These are phyloP conservation scores for Trichoderma gracile DNA, from an alignment of 2,329 filamentous ascomycete genomes.

Conservation along the genomic window DNA sequence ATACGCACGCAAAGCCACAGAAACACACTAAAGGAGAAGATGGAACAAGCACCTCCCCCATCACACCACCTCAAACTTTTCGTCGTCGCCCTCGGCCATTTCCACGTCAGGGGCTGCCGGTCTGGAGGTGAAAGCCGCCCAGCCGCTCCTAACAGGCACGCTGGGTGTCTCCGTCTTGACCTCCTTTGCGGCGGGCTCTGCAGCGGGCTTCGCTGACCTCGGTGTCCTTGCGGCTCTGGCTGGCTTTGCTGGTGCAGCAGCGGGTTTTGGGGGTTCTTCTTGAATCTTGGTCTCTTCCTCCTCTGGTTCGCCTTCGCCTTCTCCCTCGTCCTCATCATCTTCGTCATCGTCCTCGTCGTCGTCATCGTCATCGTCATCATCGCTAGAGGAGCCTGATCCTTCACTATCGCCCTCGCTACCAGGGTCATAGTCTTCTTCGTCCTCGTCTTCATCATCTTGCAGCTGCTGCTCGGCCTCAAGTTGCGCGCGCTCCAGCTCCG, in stretches of 20 bases:
- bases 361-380: constrained; percentile 56
- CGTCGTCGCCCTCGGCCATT: constrained; percentile 35
- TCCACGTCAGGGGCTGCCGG: constrained; percentile 33
- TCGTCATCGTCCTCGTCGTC: constrained; percentile 47
- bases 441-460: constrained; percentile 63
- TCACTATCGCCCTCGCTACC: constrained; percentile 61
- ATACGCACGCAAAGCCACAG: too few relatives aligned
- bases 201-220: background rate
- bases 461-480: constrained; percentile 54
- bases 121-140: constrained; percentile 36
- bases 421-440: constrained; percentile 68
- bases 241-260: constrained; percentile 12
- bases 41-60: background rate
- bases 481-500: constrained; percentile 53
- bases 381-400: constrained; percentile 53
- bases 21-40: too few relatives aligned
- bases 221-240: constrained; percentile 22
- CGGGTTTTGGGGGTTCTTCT: constrained; percentile 27
- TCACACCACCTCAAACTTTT: constrained; percentile 39
- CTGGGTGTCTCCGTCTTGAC: constrained; percentile 25
- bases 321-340: constrained; percentile 42
- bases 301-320: constrained; percentile 35
- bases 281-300: constrained; percentile 29
- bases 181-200: background rate
- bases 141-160: constrained; percentile 35